phyloP scores from a whole-genome alignment of 306 rosid genomes.

The Benincasa hispida region DNA sequence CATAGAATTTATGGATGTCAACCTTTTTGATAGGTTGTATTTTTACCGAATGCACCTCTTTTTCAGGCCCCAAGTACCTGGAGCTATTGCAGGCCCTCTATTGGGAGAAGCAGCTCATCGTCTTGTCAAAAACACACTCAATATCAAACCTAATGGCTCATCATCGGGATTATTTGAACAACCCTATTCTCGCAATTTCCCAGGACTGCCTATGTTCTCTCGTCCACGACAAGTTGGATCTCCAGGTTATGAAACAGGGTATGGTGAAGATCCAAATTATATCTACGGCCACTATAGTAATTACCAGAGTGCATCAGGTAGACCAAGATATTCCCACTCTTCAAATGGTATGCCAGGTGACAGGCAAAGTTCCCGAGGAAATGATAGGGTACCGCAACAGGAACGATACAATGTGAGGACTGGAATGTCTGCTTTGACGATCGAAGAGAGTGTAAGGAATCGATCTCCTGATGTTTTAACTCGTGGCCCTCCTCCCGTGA shows the following conservation, averaged over 20 bases:
- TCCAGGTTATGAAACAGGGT: conserved; percentile 55
- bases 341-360: conserved; percentile 55
- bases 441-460: conserved; percentile 14
- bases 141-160: conserved; percentile 32
- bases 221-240: conserved; percentile 50
- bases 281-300: conserved; percentile 36
- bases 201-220: conserved; percentile 31
- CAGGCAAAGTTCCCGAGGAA: conserved; percentile 27
- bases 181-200: conserved; percentile 16
- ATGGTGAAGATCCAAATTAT: conserved; percentile 42
- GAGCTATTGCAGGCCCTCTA: conserved; percentile 70
- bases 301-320: conserved; percentile 35
- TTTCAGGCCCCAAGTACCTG: conserved; percentile 66
- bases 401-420: conserved; percentile 17
- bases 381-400: conserved; percentile 17
- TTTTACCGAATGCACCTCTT: neutral
- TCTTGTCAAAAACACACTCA: conserved; percentile 75
- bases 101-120: conserved; percentile 98
- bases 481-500: neutral
- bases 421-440: conserved; percentile 16
- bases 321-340: conserved; percentile 41
- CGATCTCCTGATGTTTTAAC: conserved; percentile 5
- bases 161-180: conserved; percentile 51
- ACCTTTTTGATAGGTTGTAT: neutral
- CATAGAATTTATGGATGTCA: neutral